Percentiles rank a stretch among this genome's conserved stretches.
Conservation (phyloP, 306 rosid genomes). For the Cicer judaicum region DNA sequence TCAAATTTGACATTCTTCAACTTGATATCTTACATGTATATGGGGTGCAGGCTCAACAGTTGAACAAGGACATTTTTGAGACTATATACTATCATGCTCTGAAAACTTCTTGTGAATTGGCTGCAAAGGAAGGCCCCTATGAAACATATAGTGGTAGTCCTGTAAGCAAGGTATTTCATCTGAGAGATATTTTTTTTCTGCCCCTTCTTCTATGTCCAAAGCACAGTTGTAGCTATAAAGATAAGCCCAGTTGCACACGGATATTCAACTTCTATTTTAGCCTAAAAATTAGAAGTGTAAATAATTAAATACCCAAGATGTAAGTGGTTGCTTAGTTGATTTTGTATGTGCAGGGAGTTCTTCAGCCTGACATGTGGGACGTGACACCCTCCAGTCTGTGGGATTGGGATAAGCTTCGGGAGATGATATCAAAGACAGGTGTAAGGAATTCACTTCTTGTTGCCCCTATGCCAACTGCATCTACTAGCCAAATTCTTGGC, state of each 20-base stretch:
- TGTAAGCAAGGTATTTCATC: conserved; percentile 68
- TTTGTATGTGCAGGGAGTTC: conserved; percentile 64
- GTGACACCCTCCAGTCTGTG: conserved; percentile 71
- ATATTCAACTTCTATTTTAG: not conserved
- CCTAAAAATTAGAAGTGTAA: not conserved
- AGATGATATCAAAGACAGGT: conserved; percentile 60
- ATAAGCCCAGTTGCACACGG: not conserved
- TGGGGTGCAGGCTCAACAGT: conserved; percentile 78
- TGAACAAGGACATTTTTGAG: conserved; percentile 92
- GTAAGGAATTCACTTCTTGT: conserved; percentile 88
- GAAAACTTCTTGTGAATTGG: conserved; percentile 75
- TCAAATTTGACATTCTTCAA: conserved; percentile 26
- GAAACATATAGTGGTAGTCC: conserved; percentile 85
- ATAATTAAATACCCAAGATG: not conserved
- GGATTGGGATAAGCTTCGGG: conserved; percentile 75
- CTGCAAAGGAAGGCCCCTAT: conserved; percentile 79
- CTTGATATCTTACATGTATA: conserved; percentile 31
- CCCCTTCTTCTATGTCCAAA: not conserved
- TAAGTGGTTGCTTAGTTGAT: conserved; percentile 18
- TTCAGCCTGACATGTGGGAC: conserved; percentile 93
- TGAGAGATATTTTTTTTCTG: not conserved
- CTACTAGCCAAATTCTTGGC: conserved; percentile 93
- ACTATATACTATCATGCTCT: conserved; percentile 87
- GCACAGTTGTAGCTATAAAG: conserved; percentile 3
- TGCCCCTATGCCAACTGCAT: conserved; percentile 94